Evolutionary conservation across 2,329 filamentous ascomycete species (phyloP), one percentile per base, ranked within the genome.

Genomic region (Macrophomina phaseolina): DNA sequence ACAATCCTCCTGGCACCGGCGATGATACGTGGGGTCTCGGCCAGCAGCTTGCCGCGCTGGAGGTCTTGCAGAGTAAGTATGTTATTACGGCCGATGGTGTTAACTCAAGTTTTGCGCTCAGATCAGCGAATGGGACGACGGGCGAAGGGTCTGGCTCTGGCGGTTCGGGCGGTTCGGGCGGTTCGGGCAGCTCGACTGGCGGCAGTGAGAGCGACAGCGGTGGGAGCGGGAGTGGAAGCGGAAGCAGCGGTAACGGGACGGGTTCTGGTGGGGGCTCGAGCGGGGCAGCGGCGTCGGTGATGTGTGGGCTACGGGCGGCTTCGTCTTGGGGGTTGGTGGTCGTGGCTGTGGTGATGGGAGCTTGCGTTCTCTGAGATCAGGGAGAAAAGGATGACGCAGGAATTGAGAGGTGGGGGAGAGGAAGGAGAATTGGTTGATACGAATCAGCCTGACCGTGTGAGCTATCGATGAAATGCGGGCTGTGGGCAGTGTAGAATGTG

Each of bases 41-140:
- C 12, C 84, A 89, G 75, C 83, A 87, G 76, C 87, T 89, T 84
- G 81, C 81, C 67, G 86, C 84, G 5, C 76, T 89, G 30, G 85
- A 86, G 67, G 81, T 85, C 61, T 78, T 88, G 62, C 79, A 85
- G 77, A 75, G 38, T 77, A 81, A 11, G 32, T 52, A 28, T 6
- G 45, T 63, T 12, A 8, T 58, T 11, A 11, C 18, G 18, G 18
- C 18, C 23, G 55, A 32, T 5, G 55, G 55, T 14, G 55, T 58
- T 5, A 58, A 45, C 23, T 34, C 18, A 12, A 45, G 55, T n/a
- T 30, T 58, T 14, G 38, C 12, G 55, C 55, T 58, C 8, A 8
- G 12, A 5, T 16, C 55, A 5, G 58, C 30, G 16, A 49, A 38
- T 14, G 58, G 42, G 16, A 38, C 56, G 12, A 14, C 8, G 9